phyloP scores from a whole-genome alignment of 73 alveolate species.

The Symbiodinium pilosum region DNA sequence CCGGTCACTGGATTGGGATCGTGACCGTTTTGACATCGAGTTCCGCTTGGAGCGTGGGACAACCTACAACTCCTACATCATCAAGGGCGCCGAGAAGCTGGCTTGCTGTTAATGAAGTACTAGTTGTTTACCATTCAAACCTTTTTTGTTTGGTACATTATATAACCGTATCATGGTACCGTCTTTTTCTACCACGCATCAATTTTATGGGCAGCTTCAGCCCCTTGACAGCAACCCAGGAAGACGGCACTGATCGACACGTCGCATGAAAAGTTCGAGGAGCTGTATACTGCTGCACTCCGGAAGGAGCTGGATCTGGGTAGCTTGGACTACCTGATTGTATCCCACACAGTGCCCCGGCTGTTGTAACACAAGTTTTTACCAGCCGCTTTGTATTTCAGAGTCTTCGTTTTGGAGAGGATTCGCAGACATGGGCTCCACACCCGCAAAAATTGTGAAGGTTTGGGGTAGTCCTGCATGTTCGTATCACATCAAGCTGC shows the following conservation, averaged over 20 bases:
- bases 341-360: slow-evolving; percentile 92
- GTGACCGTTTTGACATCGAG: slow-evolving; percentile 92
- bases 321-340: slow-evolving; percentile 57
- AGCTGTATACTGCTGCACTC: slow-evolving; percentile 42
- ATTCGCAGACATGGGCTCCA: too few relatives aligned
- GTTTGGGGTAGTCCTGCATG: too few relatives aligned
- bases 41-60: slow-evolving; percentile 91
- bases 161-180: too few relatives aligned
- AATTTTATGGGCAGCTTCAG: too few relatives aligned
- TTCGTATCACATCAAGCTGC: too few relatives aligned
- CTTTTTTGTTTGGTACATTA: background rate
- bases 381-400: too few relatives aligned
- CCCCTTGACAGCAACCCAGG: too few relatives aligned
- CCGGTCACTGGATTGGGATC: slow-evolving; percentile 93
- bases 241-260: slow-evolving; percentile 81
- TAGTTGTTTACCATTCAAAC: background rate
- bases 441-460: too few relatives aligned
- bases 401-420: too few relatives aligned
- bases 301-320: slow-evolving; percentile 43
- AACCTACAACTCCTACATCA: slow-evolving; percentile 90
- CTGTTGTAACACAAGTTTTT: too few relatives aligned
- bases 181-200: too few relatives aligned
- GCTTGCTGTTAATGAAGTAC: too few relatives aligned
- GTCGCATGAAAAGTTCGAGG: slow-evolving; percentile 77
- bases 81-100: slow-evolving; percentile 51